Evolutionary conservation across 176 grass and related monocot species (phyloP), one percentile per base, ranked within the genome.

Genomic region (Cenchrus americanus): DNA sequence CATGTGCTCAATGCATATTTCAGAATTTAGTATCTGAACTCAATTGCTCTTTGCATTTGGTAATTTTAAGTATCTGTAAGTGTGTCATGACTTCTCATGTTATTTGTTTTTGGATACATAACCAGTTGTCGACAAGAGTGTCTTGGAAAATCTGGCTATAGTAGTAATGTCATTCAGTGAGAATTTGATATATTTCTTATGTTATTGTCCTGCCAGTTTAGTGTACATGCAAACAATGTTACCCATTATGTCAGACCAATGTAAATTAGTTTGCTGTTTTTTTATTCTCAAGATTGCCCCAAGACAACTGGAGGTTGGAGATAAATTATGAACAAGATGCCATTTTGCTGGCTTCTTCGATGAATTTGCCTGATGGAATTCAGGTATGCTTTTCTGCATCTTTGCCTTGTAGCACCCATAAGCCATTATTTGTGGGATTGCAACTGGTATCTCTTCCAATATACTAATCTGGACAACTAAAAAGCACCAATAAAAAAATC

Each of bases 271-370:
- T 0, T 86, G 9, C 44, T 69, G 18, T 46, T 65, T 75, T 81
- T 81, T 5, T 14, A 66, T 69, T 65, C 48, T 77, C 44, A 78
- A 98, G 92, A 81, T 95, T 86, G 84, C 84, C 82, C 88, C 82
- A 7, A 7, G 92, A 91, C 80, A 63, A 87, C 62, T 97, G 95
- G 95, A 89, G 82, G 64, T 86, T 93, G 88, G 95, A 94, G 86
- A 97, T 88, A 79, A 94, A 94, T 85, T 97, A 84, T 81, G 87
- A 86, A 49, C 92, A 94, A 82, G 71, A 88, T 93, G 92, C 90
- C n/a, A 86, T 97, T 70, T 79, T 94, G 82, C 94, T 91, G 95
- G 88, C 91, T 91, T 94, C 96, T 24, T 93, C 90, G 52, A 94
- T 93, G 88, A 94, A 90, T 80, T 89, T 97, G 10, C 88, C 95